Conservation (phyloP, 495 filamentous ascomycete genomes). For the Entonaema liquescens region DNA sequence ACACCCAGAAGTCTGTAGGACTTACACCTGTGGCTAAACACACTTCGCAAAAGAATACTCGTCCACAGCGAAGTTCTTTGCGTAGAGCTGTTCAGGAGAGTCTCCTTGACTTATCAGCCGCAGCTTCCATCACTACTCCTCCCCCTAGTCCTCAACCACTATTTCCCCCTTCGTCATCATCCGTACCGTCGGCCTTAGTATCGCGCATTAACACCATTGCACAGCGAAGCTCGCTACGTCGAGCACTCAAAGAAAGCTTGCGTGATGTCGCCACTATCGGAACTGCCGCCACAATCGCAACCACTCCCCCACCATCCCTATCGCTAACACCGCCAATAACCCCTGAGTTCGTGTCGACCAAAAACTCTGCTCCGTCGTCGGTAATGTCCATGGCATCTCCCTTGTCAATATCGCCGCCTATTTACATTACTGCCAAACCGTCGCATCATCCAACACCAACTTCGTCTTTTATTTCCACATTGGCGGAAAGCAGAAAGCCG, state of each 20-base stretch:
- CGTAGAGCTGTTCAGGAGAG: conserved; percentile 20
- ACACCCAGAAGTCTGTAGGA: neutral
- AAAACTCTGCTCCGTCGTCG: neutral
- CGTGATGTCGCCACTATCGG: neutral
- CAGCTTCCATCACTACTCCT: neutral
- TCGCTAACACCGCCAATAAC: neutral
- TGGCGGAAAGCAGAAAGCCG: neutral
- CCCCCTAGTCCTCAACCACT: neutral
- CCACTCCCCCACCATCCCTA: neutral
- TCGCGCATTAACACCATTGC: neutral
- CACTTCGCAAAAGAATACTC: neutral
- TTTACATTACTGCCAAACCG: neutral
- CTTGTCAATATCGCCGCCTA: neutral
- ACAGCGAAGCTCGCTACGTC: conserved; percentile 34
- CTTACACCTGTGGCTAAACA: neutral
- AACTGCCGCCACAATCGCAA: neutral
- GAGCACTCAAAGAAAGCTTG: conserved; percentile 18
- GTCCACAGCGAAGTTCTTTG: conserved; percentile 24
- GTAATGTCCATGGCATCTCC: neutral
- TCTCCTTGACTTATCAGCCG: conserved; percentile 4
- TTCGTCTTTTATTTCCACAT: neutral
- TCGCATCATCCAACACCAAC: neutral
- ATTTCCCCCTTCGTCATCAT: neutral
- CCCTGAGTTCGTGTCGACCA: neutral
- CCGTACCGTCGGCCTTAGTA: neutral